Percentiles rank a stretch among this genome's conserved stretches.
Evolutionary conservation across 352 stramenopile genomes (phyloP).

Genomic region (Pilasporangium apinafurcum): DNA sequence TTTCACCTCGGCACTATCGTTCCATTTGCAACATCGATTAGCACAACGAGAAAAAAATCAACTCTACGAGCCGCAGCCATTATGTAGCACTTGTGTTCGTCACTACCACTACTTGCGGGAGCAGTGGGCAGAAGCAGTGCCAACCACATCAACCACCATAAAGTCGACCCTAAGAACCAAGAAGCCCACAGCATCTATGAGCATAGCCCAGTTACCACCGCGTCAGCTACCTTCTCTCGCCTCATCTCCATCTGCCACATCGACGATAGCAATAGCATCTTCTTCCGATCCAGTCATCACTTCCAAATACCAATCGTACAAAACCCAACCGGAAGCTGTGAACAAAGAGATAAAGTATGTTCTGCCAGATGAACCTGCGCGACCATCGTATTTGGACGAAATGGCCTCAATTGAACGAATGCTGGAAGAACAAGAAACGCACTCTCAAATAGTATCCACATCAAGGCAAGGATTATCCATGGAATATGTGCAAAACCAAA

Average conservation of each 20-base stretch:
- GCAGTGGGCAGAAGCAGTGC: slow-evolving; percentile 17
- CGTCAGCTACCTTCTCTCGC: slow-evolving; percentile 4
- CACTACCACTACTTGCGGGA: slow-evolving; percentile 39
- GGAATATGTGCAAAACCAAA: neutral
- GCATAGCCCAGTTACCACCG: neutral
- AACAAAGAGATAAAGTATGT: neutral
- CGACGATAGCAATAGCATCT: neutral
- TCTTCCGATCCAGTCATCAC: neutral
- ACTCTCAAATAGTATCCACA: slow-evolving; percentile 3
- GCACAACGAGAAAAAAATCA: slow-evolving; percentile 38
- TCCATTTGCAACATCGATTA: slow-evolving; percentile 52
- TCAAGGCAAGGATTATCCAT: neutral
- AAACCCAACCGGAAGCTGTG: neutral
- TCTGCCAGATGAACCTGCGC: neutral
- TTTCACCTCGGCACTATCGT: slow-evolving; percentile 29
- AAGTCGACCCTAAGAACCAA: neutral
- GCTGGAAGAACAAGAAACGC: slow-evolving; percentile 20
- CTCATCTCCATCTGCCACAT: slow-evolving; percentile 4
- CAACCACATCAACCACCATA: neutral
- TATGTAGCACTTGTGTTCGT: slow-evolving; percentile 37
- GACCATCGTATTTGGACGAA: slow-evolving; percentile 34
- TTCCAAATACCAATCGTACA: neutral
- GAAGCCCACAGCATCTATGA: neutral
- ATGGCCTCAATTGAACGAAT: slow-evolving; percentile 50
- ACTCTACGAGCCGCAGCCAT: slow-evolving; percentile 49